These are phyloP conservation scores for Kwoniella sp. DNA, from an alignment of 768 basidiomycete genomes.

Conservation along the genomic window DNA sequence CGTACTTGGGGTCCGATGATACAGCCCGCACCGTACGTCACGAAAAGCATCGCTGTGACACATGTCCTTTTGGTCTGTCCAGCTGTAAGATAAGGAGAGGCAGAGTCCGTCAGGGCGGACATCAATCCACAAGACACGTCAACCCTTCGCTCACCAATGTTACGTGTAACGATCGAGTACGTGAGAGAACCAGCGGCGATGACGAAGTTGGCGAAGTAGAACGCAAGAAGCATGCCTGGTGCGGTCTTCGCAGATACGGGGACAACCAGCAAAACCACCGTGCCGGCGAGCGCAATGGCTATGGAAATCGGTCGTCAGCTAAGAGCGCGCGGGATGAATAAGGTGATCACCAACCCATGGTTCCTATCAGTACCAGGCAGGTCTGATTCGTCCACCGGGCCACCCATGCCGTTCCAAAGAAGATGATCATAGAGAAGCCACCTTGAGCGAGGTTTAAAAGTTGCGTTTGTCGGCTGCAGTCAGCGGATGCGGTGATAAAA, in stretches of 20 bases:
- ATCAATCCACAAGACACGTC: neutral
- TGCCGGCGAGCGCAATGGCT: constrained; percentile 61
- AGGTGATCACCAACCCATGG: constrained; percentile 52
- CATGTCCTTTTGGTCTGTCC: constrained; percentile 64
- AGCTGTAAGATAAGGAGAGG: constrained; percentile 38
- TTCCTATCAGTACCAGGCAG: constrained; percentile 60
- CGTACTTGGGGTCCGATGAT: constrained; percentile 59
- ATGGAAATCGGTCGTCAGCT: neutral
- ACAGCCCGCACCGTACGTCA: constrained; percentile 63
- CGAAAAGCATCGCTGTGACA: constrained; percentile 61
- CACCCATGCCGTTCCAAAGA: constrained; percentile 39
- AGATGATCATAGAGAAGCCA: constrained; percentile 54
- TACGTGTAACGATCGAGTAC: constrained; percentile 39
- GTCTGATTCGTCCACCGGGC: constrained; percentile 59
- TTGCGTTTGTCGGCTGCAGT: constrained; percentile 59
- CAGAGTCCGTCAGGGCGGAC: neutral
- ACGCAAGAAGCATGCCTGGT: constrained; percentile 62
- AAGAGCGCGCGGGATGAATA: neutral
- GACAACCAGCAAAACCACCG: constrained; percentile 62
- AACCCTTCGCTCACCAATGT: constrained; percentile 26
- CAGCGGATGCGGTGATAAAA: neutral
- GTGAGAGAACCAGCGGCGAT: constrained; percentile 39
- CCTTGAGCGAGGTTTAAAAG: constrained; percentile 59
- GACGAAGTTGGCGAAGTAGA: constrained; percentile 54
- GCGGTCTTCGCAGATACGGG: constrained; percentile 59